Conservation (phyloP, 306 rosid genomes). For the Fragaria ananassa region DNA sequence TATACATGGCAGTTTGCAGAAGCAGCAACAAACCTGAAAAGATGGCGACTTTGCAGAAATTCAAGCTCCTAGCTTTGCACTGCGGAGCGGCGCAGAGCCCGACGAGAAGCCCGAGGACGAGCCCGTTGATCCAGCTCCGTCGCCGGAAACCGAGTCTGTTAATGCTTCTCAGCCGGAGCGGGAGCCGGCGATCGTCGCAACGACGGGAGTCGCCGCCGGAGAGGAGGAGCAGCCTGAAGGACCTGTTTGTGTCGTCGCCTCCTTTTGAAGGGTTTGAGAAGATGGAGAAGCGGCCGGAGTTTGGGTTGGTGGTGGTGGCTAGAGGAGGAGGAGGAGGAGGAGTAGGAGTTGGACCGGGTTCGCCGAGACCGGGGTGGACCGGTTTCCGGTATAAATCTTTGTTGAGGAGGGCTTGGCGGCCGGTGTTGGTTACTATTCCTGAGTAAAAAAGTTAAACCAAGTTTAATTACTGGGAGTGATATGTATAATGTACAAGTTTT, state of each 20-base stretch:
- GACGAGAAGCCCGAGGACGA: slow-evolving; percentile 69
- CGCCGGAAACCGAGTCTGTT: slow-evolving; percentile 68
- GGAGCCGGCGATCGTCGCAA: slow-evolving; percentile 38
- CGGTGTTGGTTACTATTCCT: slow-evolving; percentile 59
- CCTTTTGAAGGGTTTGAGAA: slow-evolving; percentile 32
- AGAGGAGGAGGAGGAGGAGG: slow-evolving; percentile 13
- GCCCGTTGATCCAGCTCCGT: slow-evolving; percentile 66
- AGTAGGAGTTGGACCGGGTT: slow-evolving; percentile 30
- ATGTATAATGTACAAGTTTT: neutral
- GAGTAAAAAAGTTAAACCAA: slow-evolving; percentile 28
- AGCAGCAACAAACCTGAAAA: slow-evolving; percentile 12
- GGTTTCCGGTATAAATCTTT: slow-evolving; percentile 67
- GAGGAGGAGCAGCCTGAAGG: slow-evolving; percentile 57
- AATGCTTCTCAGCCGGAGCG: slow-evolving; percentile 51
- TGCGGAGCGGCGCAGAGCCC: slow-evolving; percentile 78
- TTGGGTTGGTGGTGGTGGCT: slow-evolving; percentile 19
- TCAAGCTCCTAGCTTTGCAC: slow-evolving; percentile 72
- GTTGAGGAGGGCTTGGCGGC: slow-evolving; percentile 78
- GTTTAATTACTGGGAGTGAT: neutral
- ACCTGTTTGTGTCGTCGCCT: slow-evolving; percentile 66
- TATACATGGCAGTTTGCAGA: neutral
- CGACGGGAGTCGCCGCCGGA: slow-evolving; percentile 22
- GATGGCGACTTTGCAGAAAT: slow-evolving; percentile 75
- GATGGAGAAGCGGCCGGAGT: neutral
- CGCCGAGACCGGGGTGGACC: slow-evolving; percentile 53